Base-by-base conservation (phyloP, 192 early-diverging fungal species). In the Linnemannia exigua region DNA sequence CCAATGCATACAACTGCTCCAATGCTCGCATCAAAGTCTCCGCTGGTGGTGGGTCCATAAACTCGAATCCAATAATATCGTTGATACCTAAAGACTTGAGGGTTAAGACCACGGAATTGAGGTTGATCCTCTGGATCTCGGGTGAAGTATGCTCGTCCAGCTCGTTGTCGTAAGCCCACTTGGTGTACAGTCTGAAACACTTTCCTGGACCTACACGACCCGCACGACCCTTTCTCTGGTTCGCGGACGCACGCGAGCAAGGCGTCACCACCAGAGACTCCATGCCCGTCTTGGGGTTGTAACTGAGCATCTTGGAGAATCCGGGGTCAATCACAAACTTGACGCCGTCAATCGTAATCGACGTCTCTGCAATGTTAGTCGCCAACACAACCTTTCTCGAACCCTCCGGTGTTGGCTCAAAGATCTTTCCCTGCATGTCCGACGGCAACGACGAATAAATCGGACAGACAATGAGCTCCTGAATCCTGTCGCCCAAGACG, bases 321-420 rank as follows among this genome's bases (percentile, higher is more conserved):
- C 99, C 99, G 11, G 99, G 97, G 84, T 99, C 99, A 68, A 99
- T 97, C 31, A 99, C 99, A 90, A 95, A 99, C 20, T 95, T 91
- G 47, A 99, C 95, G 50, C 99, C 98, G 80, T 99, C 97, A 50
- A 98, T 96, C 0, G 99, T 99, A 79, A 99, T 98, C 2, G 95
- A 96, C 0, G 99, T 99, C 85, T 99, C 99, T 8, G 99, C 99
- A 92, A 99, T 98, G 88, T 99, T 99, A 69, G 99, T 99, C 1
- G 99, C 97, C 51, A 99, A 82, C 28, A 99, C 97, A 25, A 98
- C 91, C 82, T 99, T 99, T 47, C 99, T 93, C 0, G 94, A 92
- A 1, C 96, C 96, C 38, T 96, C 96, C 12, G 99, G 99, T 0
- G 99, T 96, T 2, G 97, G 96, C 58, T 99, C 98, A 84, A 99